Evolutionary conservation across 768 basidiomycete species (phyloP).

Genomic region (Tulasnella sp.): DNA sequence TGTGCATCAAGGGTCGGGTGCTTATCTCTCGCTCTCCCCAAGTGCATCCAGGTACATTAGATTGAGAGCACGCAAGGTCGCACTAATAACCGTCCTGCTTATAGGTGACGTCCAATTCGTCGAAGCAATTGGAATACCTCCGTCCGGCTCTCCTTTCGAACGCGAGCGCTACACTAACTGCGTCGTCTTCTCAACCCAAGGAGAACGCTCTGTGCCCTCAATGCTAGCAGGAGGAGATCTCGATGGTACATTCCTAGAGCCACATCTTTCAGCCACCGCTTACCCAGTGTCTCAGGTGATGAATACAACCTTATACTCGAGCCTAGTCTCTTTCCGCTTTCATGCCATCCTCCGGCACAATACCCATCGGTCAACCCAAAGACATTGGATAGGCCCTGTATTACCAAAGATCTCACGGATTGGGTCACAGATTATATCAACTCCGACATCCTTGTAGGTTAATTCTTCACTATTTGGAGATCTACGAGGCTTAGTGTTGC

Average conservation of each 20-base stretch:
- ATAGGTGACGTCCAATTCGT: conserved; percentile 42
- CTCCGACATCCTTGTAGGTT: conserved; percentile 66
- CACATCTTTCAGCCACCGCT: not conserved
- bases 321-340: conserved; percentile 40
- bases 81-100: not conserved
- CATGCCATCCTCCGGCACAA: conserved; percentile 47
- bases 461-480: too few relatives aligned
- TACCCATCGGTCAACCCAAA: conserved; percentile 57
- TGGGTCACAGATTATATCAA: conserved; percentile 72
- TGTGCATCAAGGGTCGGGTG: conserved; percentile 58
- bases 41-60: conserved; percentile 68
- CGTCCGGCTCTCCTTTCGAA: conserved; percentile 56
- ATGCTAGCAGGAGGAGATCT: conserved; percentile 71
- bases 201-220: conserved; percentile 60
- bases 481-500: too few relatives aligned
- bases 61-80: not conserved
- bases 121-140: conserved; percentile 62
- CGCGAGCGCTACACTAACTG: conserved; percentile 53
- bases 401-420: conserved; percentile 66
- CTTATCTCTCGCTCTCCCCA: conserved; percentile 67
- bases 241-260: conserved; percentile 50
- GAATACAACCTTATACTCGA: conserved; percentile 54
- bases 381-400: conserved; percentile 53
- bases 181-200: conserved; percentile 64
- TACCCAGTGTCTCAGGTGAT: conserved; percentile 43